Percentiles rank a stretch among this genome's conserved stretches.
These are phyloP conservation scores for Aplosporella prunicola DNA, from an alignment of 2,329 filamentous ascomycete species.

Conservation along the genomic window DNA sequence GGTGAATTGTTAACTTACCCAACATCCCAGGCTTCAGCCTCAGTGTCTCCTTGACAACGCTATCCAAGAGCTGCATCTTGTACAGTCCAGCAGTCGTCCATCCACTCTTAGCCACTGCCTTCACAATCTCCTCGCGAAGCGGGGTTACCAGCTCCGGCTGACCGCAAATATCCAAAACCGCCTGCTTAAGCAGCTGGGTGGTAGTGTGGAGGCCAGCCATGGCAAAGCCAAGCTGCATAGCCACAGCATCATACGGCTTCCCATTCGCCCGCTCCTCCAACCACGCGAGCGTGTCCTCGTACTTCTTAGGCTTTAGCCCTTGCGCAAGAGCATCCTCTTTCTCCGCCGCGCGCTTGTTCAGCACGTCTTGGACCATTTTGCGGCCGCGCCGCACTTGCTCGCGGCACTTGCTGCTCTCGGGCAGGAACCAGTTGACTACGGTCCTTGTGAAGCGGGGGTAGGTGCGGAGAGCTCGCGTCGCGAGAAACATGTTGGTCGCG, in stretches of 20 bases:
- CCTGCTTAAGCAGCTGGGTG: conserved; percentile 18
- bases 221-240: conserved; percentile 12
- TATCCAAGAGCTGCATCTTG: conserved; percentile 24
- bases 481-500: conserved; percentile 27
- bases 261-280: conserved; percentile 14
- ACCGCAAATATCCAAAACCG: conserved; percentile 16
- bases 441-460: conserved; percentile 27
- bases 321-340: background rate
- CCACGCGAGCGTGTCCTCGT: background rate
- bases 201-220: conserved; percentile 16
- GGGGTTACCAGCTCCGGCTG: conserved; percentile 19
- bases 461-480: conserved; percentile 23
- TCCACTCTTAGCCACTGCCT: conserved; percentile 17
- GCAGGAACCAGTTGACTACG: conserved; percentile 26
- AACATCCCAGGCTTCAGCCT: conserved; percentile 16
- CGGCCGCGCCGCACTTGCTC: conserved; percentile 29
- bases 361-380: conserved; percentile 20
- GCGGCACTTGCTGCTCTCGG: conserved; percentile 27
- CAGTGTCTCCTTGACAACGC: conserved; percentile 25
- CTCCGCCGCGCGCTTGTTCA: background rate
- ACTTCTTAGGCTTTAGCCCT: background rate
- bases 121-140: conserved; percentile 19
- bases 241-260: conserved; percentile 14
- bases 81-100: conserved; percentile 21
- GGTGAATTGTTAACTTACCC: conserved; percentile 14